A percentile compares a stretch with the other conserved stretches of the same genome.
Evolutionary conservation across 768 basidiomycete species (phyloP).

Genomic region (Russula foetens): DNA sequence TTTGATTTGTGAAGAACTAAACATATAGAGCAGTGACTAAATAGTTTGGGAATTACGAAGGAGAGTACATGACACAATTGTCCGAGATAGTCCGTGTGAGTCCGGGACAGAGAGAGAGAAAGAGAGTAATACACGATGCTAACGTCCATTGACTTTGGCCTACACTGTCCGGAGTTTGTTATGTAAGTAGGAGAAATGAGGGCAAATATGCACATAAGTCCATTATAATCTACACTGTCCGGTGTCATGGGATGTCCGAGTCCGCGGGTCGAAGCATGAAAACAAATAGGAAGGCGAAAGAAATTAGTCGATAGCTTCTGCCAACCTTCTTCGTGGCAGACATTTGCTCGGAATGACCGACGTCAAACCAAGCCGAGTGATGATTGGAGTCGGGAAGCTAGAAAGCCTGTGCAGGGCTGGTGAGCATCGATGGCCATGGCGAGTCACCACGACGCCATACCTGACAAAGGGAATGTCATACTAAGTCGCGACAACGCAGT

Average conservation of each 20-base stretch:
- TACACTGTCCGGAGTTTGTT: constrained; percentile 15
- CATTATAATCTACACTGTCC: constrained; percentile 15
- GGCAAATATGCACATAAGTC: constrained; percentile 13
- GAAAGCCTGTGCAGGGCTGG: constrained; percentile 1
- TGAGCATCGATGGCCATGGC: not conserved
- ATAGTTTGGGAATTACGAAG: constrained; percentile 1
- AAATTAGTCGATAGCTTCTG: not conserved
- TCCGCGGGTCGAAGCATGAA: constrained; percentile 6
- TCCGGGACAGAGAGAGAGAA: too few relatives aligned
- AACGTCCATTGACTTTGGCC: constrained; percentile 6
- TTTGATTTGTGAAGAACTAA: not conserved
- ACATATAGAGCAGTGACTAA: not conserved
- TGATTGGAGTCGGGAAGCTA: constrained; percentile 13
- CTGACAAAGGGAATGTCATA: constrained; percentile 51
- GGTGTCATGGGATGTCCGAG: constrained; percentile 11
- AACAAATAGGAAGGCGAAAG: not conserved
- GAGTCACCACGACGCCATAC: constrained; percentile 18
- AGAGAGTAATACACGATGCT: constrained; percentile 6
- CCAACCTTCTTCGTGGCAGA: not conserved
- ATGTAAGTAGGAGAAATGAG: not conserved
- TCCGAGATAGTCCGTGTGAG: constrained; percentile 6
- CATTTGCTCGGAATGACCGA: not conserved
- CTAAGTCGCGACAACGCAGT: constrained; percentile 58
- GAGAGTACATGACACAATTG: constrained; percentile 12
- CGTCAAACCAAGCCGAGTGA: constrained; percentile 12